Base-by-base conservation (phyloP, 768 basidiomycete genomes). In the Boletus rubropictus region DNA sequence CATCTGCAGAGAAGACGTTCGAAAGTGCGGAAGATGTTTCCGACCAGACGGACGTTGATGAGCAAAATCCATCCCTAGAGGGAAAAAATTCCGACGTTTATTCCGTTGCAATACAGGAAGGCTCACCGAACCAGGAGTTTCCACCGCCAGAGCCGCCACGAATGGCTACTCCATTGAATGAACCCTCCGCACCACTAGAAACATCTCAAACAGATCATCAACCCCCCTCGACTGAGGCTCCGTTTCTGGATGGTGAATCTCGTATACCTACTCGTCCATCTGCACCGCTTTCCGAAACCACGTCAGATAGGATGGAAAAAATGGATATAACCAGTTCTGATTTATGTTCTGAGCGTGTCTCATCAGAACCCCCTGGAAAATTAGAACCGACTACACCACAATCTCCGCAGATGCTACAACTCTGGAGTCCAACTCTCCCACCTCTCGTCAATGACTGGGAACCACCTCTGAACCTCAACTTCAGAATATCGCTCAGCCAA, bases 401-500 rank as follows among this genome's bases (percentile, higher is more conserved):
- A 29, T 48, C 48, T 4, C 50, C 50, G 3, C 25, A 1, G 31
- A 4, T 14, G 14, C 35, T 47, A 2, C 40, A 7, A 3, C 40
- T 52, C 24, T 42, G 11, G n/a, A 42, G 38, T 11, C 49, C 51
- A 6, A 10, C 40, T 27, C 51, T 61, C 5, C 49, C 57, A 3
- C 50, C 53, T 10, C 46, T 39, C 24, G 53, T 53, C 25, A 39
- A 21, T 10, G 25, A 44, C 33, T 46, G 50, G 28, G 43, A 54
- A 6, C 57, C 57, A 7, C 46, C 53, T 40, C 39, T 63, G 18
- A 31, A 55, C 29, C 31, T 61, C 20, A 38, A 50, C 4, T 63
- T 61, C 45, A 38, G 40, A 42, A 45, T 12, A 28, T 17, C 35
- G 2, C 24, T 42, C 31, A 8, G 1, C 27, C 49, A 36, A 1